Evolutionary conservation across 129 eudicot genomes (phyloP), one percentile per base, ranked within the genome.

Genomic region (Rutidosis leptorrhynchoides): DNA sequence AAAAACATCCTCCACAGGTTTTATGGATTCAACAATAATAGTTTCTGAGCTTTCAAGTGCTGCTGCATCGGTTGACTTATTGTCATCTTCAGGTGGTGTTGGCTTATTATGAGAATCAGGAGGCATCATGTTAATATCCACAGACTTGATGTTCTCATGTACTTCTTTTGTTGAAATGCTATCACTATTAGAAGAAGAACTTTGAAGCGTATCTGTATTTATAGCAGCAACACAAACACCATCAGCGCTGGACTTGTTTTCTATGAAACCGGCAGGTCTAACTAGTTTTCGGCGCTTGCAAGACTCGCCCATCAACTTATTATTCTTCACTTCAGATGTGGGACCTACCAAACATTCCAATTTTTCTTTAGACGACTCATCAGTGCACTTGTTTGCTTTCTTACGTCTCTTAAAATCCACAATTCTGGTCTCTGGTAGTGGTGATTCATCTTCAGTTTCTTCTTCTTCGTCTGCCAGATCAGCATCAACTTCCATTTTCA

Each of bases 331-430:
- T 66, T 75, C 75, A 7, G 55, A 60, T 56, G 7, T 16, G 27
- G 53, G 23, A 7, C 55, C 78, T 21, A 21, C 48, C 30, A 58
- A 69, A 51, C 65, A 37, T 69, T 69, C 54, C 53, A 60, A 53
- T 17, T 15, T 29, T 46, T 80, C 66, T 62, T 29, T 30, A 30
- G 17, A 24, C 57, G 70, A 21, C 21, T 60, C 69, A n/a, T 71
- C 67, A 51, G 26, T 40, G 28, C 53, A 62, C 70, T 60, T 82
- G 62, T 69, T 77, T 63, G 68, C 49, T 43, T 69, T 77, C 72
- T 84, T 88, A 54, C 89, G 79, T 9, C 91, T 88, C 82, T 78
- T 82, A 33, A 84, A 84, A 57, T 80, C 81, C 72, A 80, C 74
- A 7, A 57, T 67, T 54, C 86, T 75, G 3, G 86, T 88, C 68